Evolutionary conservation across 2,329 filamentous ascomycete genomes (phyloP).

Genomic region (Botryotinia globosa): DNA sequence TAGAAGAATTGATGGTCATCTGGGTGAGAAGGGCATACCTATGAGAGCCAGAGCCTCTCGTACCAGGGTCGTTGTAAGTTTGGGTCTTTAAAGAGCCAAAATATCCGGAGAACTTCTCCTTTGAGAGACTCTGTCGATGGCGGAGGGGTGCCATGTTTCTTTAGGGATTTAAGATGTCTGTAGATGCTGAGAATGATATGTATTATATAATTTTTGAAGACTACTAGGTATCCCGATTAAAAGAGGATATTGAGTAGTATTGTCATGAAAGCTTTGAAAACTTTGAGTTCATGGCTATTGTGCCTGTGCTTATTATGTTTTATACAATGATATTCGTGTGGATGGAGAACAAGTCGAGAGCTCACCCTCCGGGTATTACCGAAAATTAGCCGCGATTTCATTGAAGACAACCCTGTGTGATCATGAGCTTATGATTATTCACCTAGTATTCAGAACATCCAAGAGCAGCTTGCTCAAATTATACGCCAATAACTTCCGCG

Average conservation of each 20-base stretch:
- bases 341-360: background rate
- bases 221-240: background rate
- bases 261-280: background rate
- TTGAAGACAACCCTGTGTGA: slow-evolving; percentile 1
- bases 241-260: background rate
- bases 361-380: background rate
- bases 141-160: slow-evolving; percentile 35
- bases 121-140: slow-evolving; percentile 57
- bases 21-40: slow-evolving; percentile 46
- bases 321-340: background rate
- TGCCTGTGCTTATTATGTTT: background rate
- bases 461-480: slow-evolving; percentile 24
- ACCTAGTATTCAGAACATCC: slow-evolving; percentile 1
- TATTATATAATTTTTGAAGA: background rate
- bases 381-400: slow-evolving; percentile 1
- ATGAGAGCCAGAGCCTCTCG: slow-evolving; percentile 53
- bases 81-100: slow-evolving; percentile 69
- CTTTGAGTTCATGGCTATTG: background rate
- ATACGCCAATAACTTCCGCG: slow-evolving; percentile 28
- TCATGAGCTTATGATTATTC: background rate
- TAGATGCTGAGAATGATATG: background rate
- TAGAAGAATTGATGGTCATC: background rate
- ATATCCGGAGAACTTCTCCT: slow-evolving; percentile 64
- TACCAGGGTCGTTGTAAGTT: slow-evolving; percentile 61
- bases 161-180: background rate